phyloP scores from a whole-genome alignment of 2,329 filamentous ascomycete species.

The Teratosphaeria epicoccoides region DNA sequence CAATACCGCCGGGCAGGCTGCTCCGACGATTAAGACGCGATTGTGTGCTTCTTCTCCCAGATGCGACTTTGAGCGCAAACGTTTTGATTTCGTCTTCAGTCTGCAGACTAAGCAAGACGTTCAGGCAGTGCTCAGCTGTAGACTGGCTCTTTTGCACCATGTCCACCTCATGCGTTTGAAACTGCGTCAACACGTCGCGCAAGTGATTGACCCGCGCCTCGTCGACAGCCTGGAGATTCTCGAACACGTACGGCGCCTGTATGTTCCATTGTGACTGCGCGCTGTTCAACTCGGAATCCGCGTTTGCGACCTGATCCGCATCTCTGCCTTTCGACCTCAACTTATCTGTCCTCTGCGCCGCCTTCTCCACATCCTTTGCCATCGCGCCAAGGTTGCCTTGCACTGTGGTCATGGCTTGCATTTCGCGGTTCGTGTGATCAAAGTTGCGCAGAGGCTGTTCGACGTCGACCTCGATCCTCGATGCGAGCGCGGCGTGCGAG shows the following conservation, averaged over 20 bases:
- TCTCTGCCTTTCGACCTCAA: constrained; percentile 67
- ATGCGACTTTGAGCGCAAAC: constrained; percentile 43
- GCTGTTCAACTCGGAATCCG: constrained; percentile 61
- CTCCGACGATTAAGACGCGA: background rate
- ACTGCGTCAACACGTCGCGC: constrained; percentile 81
- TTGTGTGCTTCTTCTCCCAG: constrained; percentile 3
- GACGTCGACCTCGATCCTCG: constrained; percentile 78
- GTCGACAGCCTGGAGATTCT: constrained; percentile 81
- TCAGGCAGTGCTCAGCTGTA: constrained; percentile 68
- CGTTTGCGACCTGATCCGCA: constrained; percentile 65
- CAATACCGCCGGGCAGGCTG: constrained; percentile 1
- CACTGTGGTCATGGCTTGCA: constrained; percentile 70
- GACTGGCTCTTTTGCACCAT: constrained; percentile 65
- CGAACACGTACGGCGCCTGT: constrained; percentile 88
- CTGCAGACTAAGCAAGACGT: constrained; percentile 72
- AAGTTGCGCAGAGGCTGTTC: constrained; percentile 75
- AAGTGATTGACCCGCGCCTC: constrained; percentile 83
- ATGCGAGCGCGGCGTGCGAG: constrained; percentile 70
- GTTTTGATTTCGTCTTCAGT: constrained; percentile 77
- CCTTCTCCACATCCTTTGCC: constrained; percentile 74
- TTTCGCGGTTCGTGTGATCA: constrained; percentile 57
- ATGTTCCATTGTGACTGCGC: constrained; percentile 84
- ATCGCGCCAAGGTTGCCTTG: constrained; percentile 69
- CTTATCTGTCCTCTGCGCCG: constrained; percentile 78
- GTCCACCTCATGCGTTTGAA: constrained; percentile 86